phyloP scores from a whole-genome alignment of 2,329 filamentous ascomycete species.

The Scedosporium boydii region DNA sequence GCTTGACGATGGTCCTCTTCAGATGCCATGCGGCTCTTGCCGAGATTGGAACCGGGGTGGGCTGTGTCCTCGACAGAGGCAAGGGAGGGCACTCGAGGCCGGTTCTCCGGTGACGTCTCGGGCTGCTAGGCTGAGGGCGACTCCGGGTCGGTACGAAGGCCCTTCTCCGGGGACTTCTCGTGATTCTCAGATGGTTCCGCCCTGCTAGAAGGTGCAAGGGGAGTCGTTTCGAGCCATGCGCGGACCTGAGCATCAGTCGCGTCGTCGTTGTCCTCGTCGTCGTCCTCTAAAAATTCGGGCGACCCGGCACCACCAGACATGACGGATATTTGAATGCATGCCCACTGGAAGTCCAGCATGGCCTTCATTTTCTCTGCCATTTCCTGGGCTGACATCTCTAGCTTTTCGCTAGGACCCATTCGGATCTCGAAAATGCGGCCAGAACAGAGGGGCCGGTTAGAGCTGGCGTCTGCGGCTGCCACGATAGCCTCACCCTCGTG shows the following conservation, averaged over 20 bases:
- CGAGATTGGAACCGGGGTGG: too few species aligned
- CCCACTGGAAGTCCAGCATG: background rate
- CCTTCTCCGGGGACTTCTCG: too few species aligned
- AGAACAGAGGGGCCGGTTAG: background rate
- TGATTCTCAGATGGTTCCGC: too few species aligned
- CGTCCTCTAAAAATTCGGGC: background rate
- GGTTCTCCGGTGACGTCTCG: too few species aligned
- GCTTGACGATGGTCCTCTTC: too few species aligned
- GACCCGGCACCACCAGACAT: background rate
- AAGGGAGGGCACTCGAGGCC: too few species aligned
- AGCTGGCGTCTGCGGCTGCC: background rate
- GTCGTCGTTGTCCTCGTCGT: background rate
- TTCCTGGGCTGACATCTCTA: too few species aligned
- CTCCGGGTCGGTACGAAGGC: too few species aligned
- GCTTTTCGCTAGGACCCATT: background rate
- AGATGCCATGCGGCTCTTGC: too few species aligned
- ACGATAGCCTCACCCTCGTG: background rate
- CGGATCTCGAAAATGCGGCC: background rate
- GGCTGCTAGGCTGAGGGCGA: too few species aligned
- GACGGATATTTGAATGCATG: background rate
- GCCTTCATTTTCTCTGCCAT: background rate
- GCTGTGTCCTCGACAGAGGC: too few species aligned
- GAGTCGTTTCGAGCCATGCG: background rate
- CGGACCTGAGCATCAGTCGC: background rate
- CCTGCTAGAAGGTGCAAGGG: too few species aligned